Conservation (phyloP, 108 stramenopile species). For the Skeletonema costatum region DNA sequence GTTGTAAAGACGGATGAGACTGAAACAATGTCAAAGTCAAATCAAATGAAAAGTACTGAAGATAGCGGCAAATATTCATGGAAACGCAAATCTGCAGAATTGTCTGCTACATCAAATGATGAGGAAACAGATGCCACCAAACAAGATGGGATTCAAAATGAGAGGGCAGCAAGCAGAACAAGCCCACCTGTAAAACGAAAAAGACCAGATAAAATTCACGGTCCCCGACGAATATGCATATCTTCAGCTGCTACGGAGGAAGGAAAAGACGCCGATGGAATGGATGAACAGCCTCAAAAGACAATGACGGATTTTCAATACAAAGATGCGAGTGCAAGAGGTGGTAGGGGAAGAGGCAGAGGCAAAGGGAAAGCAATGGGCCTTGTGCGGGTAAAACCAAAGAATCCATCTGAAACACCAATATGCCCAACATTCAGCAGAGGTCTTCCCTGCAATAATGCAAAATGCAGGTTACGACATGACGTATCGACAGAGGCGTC, state of each 20-base stretch:
- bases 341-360: constrained; percentile 9
- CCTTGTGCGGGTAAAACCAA: constrained; percentile 62
- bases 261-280: not conserved
- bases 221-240: constrained; percentile 8
- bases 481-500: constrained; percentile 74
- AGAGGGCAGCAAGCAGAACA: not conserved
- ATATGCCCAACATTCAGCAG: constrained; percentile 67
- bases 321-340: constrained; percentile 47
- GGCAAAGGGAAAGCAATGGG: constrained; percentile 57
- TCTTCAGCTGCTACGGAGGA: not conserved
- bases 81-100: constrained; percentile 13
- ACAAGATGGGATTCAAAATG: not conserved
- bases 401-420: constrained; percentile 40
- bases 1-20: constrained; percentile 25
- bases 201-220: not conserved
- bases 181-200: not conserved
- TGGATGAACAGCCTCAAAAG: constrained; percentile 12
- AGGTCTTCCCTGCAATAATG: constrained; percentile 70
- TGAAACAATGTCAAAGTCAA: not conserved
- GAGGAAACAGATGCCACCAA: not conserved
- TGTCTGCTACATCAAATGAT: not conserved
- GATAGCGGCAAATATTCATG: not conserved
- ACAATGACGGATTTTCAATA: constrained; percentile 68
- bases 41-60: not conserved
- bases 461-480: constrained; percentile 68